A percentile compares a stretch with the other conserved stretches of the same genome.
Evolutionary conservation across 2,329 filamentous ascomycete genomes (phyloP).

Genomic region (Alternaria solani): DNA sequence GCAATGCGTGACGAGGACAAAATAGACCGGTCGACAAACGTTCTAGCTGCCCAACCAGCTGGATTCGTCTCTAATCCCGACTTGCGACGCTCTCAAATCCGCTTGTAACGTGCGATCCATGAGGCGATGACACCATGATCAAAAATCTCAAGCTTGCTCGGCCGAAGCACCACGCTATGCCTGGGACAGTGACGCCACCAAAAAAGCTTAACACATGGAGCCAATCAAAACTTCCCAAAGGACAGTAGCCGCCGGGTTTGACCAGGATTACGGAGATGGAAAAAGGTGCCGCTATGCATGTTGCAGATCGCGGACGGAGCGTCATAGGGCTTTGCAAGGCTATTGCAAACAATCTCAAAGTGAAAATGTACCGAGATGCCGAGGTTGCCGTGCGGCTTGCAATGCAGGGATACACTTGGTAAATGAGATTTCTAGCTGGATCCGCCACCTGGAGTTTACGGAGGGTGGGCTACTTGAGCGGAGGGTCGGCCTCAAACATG

Average conservation of each 20-base stretch:
- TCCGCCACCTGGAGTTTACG: neutral
- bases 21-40: constrained; percentile 8
- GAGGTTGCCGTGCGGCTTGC: constrained; percentile 1
- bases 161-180: constrained; percentile 9
- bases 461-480: neutral
- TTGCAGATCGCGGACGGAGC: constrained; percentile 17
- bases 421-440: neutral
- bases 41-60: constrained; percentile 7
- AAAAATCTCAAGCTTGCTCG: constrained; percentile 19
- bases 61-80: constrained; percentile 9
- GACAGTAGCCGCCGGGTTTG: neutral
- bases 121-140: constrained; percentile 27
- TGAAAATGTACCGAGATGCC: constrained; percentile 9
- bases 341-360: neutral
- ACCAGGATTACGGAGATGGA: neutral
- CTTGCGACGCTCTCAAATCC: constrained; percentile 5
- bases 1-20: constrained; percentile 5
- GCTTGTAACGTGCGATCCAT: constrained; percentile 12
- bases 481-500: neutral
- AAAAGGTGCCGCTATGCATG: neutral
- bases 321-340: constrained; percentile 4
- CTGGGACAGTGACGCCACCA: neutral
- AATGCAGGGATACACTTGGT: neutral
- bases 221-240: neutral
- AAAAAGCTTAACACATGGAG: neutral